Evolutionary conservation across 352 stramenopile species (phyloP).

Genomic region (Pythium diclinum): DNA sequence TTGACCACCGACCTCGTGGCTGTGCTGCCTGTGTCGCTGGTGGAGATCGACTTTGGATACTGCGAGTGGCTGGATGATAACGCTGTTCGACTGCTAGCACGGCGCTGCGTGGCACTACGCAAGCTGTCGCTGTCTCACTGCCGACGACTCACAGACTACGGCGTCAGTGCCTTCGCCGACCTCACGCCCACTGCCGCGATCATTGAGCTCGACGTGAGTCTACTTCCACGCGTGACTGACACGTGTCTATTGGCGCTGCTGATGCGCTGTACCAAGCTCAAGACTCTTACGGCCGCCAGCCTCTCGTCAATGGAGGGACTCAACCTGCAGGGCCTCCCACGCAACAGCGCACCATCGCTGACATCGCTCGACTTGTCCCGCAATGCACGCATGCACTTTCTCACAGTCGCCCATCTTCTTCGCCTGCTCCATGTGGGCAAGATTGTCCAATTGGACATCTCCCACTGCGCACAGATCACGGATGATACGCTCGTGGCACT

Average conservation of each 20-base stretch:
- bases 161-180: conserved; percentile 56
- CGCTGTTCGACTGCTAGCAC: conserved; percentile 38
- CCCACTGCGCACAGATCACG: conserved; percentile 45
- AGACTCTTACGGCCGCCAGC: conserved; percentile 18
- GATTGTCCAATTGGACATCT: conserved; percentile 52
- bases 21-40: conserved; percentile 28
- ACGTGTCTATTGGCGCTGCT: conserved; percentile 54
- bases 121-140: conserved; percentile 46
- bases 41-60: conserved; percentile 50
- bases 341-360: conserved; percentile 26
- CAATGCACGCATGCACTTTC: conserved; percentile 37
- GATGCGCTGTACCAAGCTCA: conserved; percentile 37
- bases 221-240: conserved; percentile 57
- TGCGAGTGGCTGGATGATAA: conserved; percentile 71
- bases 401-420: conserved; percentile 43
- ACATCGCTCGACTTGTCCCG: conserved; percentile 35
- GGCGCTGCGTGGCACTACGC: conserved; percentile 35
- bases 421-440: conserved; percentile 27
- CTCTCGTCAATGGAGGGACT: conserved; percentile 59
- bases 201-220: conserved; percentile 49
- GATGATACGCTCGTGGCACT: conserved; percentile 56
- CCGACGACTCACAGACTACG: conserved; percentile 63
- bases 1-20: conserved; percentile 19
- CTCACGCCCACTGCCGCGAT: conserved; percentile 23
- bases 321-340: conserved; percentile 46